phyloP scores from a whole-genome alignment of 2,329 filamentous ascomycete species.

The Mycosphaerella arachidis region DNA sequence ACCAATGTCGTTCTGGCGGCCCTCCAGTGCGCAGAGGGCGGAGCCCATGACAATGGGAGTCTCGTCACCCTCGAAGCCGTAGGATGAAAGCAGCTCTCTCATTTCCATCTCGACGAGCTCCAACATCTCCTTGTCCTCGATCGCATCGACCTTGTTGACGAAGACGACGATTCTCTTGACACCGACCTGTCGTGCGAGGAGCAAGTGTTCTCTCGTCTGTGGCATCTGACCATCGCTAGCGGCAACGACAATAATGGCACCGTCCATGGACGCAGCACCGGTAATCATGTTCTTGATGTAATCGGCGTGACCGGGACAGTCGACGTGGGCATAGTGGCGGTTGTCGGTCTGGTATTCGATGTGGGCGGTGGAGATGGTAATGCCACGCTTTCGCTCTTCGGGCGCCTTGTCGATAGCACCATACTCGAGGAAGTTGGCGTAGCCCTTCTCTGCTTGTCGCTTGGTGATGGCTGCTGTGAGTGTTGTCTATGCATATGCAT shows the following conservation, averaged over 20 bases:
- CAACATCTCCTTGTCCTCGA: conserved; percentile 98
- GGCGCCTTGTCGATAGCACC: conserved; percentile 97
- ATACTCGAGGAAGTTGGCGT: conserved; percentile 94
- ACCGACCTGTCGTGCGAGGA: conserved; percentile 96
- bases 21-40: conserved; percentile 88
- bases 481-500: conserved; percentile 65
- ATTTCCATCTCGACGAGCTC: conserved; percentile 99
- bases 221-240: conserved; percentile 99
- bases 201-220: conserved; percentile 96
- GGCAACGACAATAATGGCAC: conserved; percentile 96
- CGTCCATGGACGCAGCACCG: conserved; percentile 98
- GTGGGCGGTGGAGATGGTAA: conserved; percentile 97
- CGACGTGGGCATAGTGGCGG: conserved; percentile 98
- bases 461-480: conserved; percentile 99
- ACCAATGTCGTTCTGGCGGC: conserved; percentile 82
- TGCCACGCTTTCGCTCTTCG: conserved; percentile 99
- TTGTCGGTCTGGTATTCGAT: conserved; percentile 95
- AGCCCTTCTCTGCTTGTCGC: conserved; percentile 89
- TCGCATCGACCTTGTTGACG: conserved; percentile 98
- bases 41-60: conserved; percentile 97
- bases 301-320: conserved; percentile 99
- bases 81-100: conserved; percentile 87
- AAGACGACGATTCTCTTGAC: conserved; percentile 98
- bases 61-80: conserved; percentile 97
- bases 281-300: conserved; percentile 99